These are phyloP conservation scores for Paulownia fortunei DNA, from an alignment of 257 asterid genomes.

Conservation along the genomic window DNA sequence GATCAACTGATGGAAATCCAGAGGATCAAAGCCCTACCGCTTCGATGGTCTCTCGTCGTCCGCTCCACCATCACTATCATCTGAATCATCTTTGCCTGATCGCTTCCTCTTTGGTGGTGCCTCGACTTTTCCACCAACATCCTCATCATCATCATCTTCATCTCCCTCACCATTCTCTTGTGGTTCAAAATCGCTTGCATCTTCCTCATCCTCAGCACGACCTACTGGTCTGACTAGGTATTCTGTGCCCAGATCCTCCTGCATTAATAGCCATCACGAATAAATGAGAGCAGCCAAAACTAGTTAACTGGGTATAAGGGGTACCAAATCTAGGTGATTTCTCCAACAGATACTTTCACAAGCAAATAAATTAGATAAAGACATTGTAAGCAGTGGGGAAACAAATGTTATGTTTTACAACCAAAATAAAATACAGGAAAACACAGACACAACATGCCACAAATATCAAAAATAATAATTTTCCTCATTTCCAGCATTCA, in stretches of 20 bases:
- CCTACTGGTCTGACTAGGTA: conserved; percentile 79
- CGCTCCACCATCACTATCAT: conserved; percentile 68
- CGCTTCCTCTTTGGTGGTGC: conserved; percentile 84
- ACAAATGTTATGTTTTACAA: too few species aligned
- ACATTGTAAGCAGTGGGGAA: background rate
- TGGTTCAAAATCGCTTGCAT: conserved; percentile 88
- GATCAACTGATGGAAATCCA: background rate
- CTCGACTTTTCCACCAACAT: conserved; percentile 56
- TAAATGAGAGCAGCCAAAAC: background rate
- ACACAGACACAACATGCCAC: background rate
- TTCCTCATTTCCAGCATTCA: background rate
- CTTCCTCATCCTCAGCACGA: conserved; percentile 88
- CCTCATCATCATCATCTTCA: conserved; percentile 58
- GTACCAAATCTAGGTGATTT: too few species aligned
- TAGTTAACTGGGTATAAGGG: background rate
- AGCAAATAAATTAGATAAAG: background rate
- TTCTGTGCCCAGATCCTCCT: conserved; percentile 93
- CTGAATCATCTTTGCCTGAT: conserved; percentile 60
- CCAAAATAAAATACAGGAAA: background rate
- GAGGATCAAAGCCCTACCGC: conserved; percentile 49
- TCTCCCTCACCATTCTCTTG: conserved; percentile 73
- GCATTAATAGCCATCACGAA: background rate
- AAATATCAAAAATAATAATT: background rate
- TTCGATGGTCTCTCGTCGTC: conserved; percentile 84
- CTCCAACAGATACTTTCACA: background rate